phyloP scores from a whole-genome alignment of 768 basidiomycete genomes.

The Termitomyces sp. region DNA sequence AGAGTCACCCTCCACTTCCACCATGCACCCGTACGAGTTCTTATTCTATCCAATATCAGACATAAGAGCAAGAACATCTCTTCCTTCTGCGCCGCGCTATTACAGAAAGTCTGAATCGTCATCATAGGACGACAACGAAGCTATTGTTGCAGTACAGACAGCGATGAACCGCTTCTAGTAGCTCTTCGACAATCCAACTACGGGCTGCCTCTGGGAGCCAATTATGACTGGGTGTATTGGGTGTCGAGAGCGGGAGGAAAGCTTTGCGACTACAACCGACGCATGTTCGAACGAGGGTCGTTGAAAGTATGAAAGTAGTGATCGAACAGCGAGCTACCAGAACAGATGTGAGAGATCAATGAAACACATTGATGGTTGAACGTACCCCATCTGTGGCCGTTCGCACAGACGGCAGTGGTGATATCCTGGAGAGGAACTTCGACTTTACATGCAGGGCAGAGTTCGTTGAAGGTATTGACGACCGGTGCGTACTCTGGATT shows the following conservation, averaged over 20 bases:
- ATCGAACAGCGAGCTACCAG: conserved; percentile 68
- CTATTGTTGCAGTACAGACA: conserved; percentile 67
- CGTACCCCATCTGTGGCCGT: conserved; percentile 77
- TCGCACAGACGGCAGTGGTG: conserved; percentile 54
- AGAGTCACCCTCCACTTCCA: background rate
- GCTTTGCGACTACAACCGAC: conserved; percentile 79
- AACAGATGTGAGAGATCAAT: conserved; percentile 9
- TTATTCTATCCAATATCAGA: background rate
- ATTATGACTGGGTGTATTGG: conserved; percentile 23
- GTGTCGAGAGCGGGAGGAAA: conserved; percentile 51
- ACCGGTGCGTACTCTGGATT: conserved; percentile 25
- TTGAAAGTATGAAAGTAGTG: conserved; percentile 77
- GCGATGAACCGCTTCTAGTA: conserved; percentile 59
- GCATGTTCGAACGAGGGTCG: conserved; percentile 72
- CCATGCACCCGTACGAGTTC: too few species aligned
- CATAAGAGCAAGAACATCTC: background rate
- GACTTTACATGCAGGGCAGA: conserved; percentile 69
- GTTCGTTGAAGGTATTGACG: conserved; percentile 44
- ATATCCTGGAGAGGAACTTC: conserved; percentile 56
- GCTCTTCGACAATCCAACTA: conserved; percentile 61
- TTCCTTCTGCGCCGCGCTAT: too few species aligned
- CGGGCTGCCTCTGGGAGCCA: conserved; percentile 43
- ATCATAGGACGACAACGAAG: conserved; percentile 50
- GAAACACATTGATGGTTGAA: conserved; percentile 9
- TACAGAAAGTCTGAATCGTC: too few species aligned